Evolutionary conservation across 106 monocot species (phyloP), one percentile per base, ranked within the genome.

Genomic region (Cymbidium sinense): DNA sequence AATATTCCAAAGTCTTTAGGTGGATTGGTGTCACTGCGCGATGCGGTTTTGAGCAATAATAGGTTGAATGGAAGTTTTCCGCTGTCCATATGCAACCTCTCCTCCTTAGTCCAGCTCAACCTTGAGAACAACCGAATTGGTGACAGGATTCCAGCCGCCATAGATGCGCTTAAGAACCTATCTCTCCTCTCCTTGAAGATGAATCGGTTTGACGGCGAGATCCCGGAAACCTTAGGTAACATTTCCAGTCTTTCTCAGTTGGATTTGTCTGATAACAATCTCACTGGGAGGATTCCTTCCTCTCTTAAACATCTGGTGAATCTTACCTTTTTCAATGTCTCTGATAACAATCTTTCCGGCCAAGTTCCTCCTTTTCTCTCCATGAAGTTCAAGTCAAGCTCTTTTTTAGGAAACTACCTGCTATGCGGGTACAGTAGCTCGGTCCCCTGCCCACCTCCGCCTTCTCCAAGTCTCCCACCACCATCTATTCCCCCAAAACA

Each of bases 321-420:
- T 43, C 83, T 96, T 19, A 86, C 79, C 5, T 80, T 69, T 37
- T 87, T 96, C 79, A 86, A 93, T 78, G 88, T 96, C 9, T 96
- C 93, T 35, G n/a, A 89, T 64, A 93, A 96, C 86, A 87, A 86
- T 34, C 84, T 96, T 33, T 89, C 91, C 5, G 96, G 96, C 13
- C 82, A 77, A 20, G 96, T 96, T 1, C 85, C 96, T 29, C 20
- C 35, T 18, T 28, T 54, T 35, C 91, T 96, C 27, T 78, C 91
- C 37, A 50, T 34, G 50, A 89, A 82, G 67, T 96, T 96, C 86
- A 86, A 89, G 70, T 80, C 87, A 1, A 83, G 79, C 55, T 93
- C 93, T 8, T 96, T 96, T 76, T 15, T 28, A 21, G 93, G 96
- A 18, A 96, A 96, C 87, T 37, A 88, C 23, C 85, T 86, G 80